phyloP scores from a whole-genome alignment of 441 rosid species.

The Syzygium malaccense region DNA sequence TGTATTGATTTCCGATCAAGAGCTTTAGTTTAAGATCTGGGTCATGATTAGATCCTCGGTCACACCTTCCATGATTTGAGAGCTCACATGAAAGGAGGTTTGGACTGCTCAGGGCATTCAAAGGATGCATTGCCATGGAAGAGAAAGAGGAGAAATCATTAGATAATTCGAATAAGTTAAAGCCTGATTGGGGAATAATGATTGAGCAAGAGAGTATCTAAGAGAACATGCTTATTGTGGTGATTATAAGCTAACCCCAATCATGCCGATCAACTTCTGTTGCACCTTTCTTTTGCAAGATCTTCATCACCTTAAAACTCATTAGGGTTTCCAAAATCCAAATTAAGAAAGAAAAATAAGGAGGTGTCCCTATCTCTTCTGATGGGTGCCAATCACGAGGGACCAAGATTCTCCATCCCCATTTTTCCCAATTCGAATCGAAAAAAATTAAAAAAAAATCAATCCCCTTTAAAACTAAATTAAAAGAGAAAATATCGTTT shows the following conservation, averaged over 20 bases:
- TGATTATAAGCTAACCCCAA: constrained; percentile 10
- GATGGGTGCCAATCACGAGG: not conserved
- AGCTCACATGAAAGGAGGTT: constrained; percentile 22
- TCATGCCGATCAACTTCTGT: constrained; percentile 11
- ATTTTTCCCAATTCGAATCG: not conserved
- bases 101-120: constrained; percentile 6
- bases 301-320: not conserved
- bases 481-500: accelerated
- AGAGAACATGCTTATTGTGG: constrained; percentile 46
- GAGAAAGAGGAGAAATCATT: not conserved
- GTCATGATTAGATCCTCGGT: constrained; percentile 22
- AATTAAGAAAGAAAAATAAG: not conserved
- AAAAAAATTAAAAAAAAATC: accelerated
- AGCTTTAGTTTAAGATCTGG: not conserved
- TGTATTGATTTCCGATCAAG: not conserved
- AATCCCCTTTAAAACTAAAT: accelerated
- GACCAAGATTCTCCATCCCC: not conserved
- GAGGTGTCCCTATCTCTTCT: not conserved
- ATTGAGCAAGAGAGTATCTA: constrained; percentile 28
- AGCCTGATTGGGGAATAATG: constrained; percentile 25
- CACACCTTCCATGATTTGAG: constrained; percentile 17
- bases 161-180: not conserved
- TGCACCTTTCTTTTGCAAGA: not conserved
- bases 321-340: not conserved
- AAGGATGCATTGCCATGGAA: not conserved